Evolutionary conservation across 768 basidiomycete species (phyloP), one percentile per base, ranked within the genome.

Genomic region (Tubosaeta brunneosetosa): DNA sequence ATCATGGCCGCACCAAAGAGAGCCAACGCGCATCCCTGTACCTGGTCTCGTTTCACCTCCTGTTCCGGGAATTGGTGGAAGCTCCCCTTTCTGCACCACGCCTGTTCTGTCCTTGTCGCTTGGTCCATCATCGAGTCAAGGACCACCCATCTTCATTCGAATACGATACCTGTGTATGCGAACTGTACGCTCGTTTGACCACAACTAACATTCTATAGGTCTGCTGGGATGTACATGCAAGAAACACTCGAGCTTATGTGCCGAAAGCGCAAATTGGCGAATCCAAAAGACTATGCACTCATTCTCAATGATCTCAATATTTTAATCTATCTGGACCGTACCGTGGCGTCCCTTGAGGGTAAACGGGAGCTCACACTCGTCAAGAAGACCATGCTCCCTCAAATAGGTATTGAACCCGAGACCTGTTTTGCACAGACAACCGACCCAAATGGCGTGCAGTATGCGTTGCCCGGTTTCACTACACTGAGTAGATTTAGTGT

Each of bases 141-240:
- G 91, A 0, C 90, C 91, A 3, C 86, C 86, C 53, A 84, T 91
- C 38, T 90, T 93, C 66, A 74, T 97, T 40, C 82, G 89, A 22
- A 84, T 95, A 50, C 93, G 0, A 91, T 97, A 60, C 86, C 86
- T 34, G 93, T 92, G 91, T 95, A 78, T 50, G 90, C 74, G 5
- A 27, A 25, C 25, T 19, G 6, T n/a, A 29, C 6, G 1, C 10
- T 25, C 9, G 29, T 27, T 37, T 29, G 2, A 40, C 40, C 33
- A 29, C n/a, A 42, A 4, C 45, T 55, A 44, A 45, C 19, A 5
- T 32, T 17, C 0, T 55, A 10, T 37, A 91, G 87, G 6, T 84
- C 92, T 9, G 84, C 90, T 13, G 92, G 90, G 9, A 97, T 93
- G 86, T 98, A 98, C 67, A 88, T 97, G 82, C 93, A 94, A 61